phyloP scores from a whole-genome alignment of 805 yeast species.

The Saturnispora kantuleensis region DNA sequence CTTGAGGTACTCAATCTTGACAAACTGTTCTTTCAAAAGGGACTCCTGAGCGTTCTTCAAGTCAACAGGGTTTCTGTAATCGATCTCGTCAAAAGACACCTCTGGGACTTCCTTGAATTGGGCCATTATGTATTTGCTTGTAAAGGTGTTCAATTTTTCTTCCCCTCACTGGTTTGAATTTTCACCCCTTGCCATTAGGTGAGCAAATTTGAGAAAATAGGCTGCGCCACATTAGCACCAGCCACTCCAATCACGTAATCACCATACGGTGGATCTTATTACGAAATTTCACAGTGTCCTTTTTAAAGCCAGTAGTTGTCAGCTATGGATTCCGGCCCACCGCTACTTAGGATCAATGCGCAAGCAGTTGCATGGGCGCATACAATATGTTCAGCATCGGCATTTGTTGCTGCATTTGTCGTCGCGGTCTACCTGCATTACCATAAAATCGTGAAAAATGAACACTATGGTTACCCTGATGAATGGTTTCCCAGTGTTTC shows the following conservation, averaged over 20 bases:
- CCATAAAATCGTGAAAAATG: constrained; percentile 79
- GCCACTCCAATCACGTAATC: background rate
- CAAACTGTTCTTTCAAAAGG: constrained; percentile 71
- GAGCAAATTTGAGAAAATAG: background rate
- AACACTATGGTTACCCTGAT: constrained; percentile 84
- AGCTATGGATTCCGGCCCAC: constrained; percentile 5
- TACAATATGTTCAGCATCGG: constrained; percentile 58
- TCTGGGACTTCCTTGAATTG: constrained; percentile 40
- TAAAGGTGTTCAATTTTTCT: background rate
- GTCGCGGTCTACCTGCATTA: constrained; percentile 76
- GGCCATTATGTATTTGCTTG: constrained; percentile 3
- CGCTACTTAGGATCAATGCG: constrained; percentile 41
- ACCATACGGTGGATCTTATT: background rate
- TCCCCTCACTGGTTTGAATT: background rate
- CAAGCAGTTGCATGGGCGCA: constrained; percentile 62
- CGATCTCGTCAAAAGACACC: constrained; percentile 77
- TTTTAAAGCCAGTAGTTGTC: background rate
- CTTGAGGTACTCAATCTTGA: constrained; percentile 57
- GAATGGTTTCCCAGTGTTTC: constrained; percentile 99
- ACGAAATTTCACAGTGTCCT: background rate
- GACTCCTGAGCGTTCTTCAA: constrained; percentile 69
- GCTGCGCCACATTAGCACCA: background rate
- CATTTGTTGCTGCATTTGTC: constrained; percentile 64
- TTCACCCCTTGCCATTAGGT: background rate
- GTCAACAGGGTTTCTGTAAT: constrained; percentile 55